These are phyloP conservation scores for Ceratocystis colombiana DNA, from an alignment of 2,329 filamentous ascomycete genomes.

Conservation along the genomic window DNA sequence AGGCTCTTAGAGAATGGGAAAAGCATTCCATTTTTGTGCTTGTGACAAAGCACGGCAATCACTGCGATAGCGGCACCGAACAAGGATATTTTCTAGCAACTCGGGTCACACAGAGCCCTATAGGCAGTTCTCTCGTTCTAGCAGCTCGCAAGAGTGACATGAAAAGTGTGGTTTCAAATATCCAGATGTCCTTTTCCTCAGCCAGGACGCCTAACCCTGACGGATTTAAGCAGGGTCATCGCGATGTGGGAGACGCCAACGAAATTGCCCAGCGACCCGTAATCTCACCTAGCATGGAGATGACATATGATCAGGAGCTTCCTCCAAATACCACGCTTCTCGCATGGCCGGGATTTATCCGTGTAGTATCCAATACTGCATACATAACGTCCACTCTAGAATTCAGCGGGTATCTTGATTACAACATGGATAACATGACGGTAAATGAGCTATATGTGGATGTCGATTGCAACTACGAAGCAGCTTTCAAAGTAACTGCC, in stretches of 20 bases:
- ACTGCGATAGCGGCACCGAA: not conserved
- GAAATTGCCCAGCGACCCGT: not conserved
- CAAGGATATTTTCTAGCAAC: conserved; percentile 18
- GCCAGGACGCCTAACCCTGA: not conserved
- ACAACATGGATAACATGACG: conserved; percentile 13
- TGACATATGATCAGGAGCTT: conserved; percentile 14
- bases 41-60: conserved; percentile 12
- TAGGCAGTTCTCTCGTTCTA: not conserved
- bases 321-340: conserved; percentile 20
- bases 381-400: conserved; percentile 16
- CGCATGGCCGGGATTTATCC: conserved; percentile 15
- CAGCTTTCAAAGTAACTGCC: conserved; percentile 4
- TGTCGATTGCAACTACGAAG: conserved; percentile 16
- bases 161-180: not conserved
- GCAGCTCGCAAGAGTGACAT: not conserved
- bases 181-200: conserved; percentile 14
- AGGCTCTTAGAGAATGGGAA: conserved; percentile 9
- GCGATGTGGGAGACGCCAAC: not conserved
- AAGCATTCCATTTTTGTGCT: conserved; percentile 1
- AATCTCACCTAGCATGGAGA: conserved; percentile 16
- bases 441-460: conserved; percentile 20
- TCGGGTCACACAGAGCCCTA: not conserved
- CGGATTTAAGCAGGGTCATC: not conserved
- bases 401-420: conserved; percentile 21
- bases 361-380: conserved; percentile 19